Evolutionary conservation across 805 yeast species (phyloP), one percentile per base, ranked within the genome.

Genomic region (Sungouiozyma ichnusensis): DNA sequence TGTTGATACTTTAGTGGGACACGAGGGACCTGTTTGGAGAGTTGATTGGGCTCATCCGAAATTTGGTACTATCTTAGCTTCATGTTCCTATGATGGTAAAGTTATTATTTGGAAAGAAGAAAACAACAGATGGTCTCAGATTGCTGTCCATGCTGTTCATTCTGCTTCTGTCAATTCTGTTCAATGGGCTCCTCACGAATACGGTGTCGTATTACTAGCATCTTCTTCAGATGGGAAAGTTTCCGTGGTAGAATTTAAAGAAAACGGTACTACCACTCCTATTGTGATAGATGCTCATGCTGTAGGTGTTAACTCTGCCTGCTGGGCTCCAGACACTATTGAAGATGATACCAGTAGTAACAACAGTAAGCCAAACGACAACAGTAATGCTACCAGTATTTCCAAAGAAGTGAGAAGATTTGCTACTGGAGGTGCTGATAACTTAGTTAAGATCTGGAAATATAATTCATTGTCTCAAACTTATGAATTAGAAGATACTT

Each of bases 11-110:
- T 69, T 92, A 48, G 71, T 76, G 38, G 97, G 94, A 33, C 98
- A 92, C 63, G 96, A 87, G 48, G 98, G 97, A 29, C 97, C 98
- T 11, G 97, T 92, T 38, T 92, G 98, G 98, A 95, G 90, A 66
- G 94, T 87, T 16, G 77, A 85, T 42, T 92, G 98, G 98, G 97
- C 97, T 2, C 98, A 92, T 61, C 98, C 98, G 27, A 90, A 90
- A 63, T 92, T 90, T 58, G 98, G 98, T 33, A 81, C 86, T 13
- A 85, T 90, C 48, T 71, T 92, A 49, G 98, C 98, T 1, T 82
- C 95, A 19, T 85, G 95, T 53, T 86, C 96, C 1, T 92, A 86
- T 58, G 97, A 92, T 60, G 98, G 98, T 42, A 83, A 83, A 56
- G 97, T 85, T 15, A 67, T 88, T 47, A 79, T 92, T 54, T 92